Conservation (phyloP, 2,329 filamentous ascomycete species). For the Hymenoscyphus occultus region DNA sequence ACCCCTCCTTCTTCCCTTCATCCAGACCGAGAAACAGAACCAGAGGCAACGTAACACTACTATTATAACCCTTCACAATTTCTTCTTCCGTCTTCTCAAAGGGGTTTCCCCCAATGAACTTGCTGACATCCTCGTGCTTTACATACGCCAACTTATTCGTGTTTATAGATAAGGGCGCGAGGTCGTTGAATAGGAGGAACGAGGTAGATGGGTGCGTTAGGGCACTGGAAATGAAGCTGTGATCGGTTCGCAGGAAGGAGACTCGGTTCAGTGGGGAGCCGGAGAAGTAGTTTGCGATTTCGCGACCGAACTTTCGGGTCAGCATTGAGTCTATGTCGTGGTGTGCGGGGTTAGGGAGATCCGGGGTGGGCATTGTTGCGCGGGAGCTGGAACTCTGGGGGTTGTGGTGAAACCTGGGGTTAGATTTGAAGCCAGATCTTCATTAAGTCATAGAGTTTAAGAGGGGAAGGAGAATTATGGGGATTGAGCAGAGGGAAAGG, state of each 20-base stretch:
- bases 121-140: slow-evolving; percentile 63
- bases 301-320: slow-evolving; percentile 72
- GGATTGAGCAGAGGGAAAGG: not conserved
- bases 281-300: slow-evolving; percentile 81
- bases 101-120: slow-evolving; percentile 67
- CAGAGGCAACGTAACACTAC: slow-evolving; percentile 61
- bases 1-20: slow-evolving; percentile 53
- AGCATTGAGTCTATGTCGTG: slow-evolving; percentile 53
- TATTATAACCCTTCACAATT: slow-evolving; percentile 70
- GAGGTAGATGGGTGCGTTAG: slow-evolving; percentile 61
- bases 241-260: slow-evolving; percentile 71
- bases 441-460: not conserved
- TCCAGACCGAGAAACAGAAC: slow-evolving; percentile 84
- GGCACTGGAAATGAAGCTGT: slow-evolving; percentile 66
- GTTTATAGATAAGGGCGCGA: slow-evolving; percentile 68
- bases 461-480: not conserved
- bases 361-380: slow-evolving; percentile 33
- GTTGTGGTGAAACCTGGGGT: not conserved
- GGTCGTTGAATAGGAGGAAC: slow-evolving; percentile 77
- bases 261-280: slow-evolving; percentile 75
- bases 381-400: not conserved
- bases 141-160: slow-evolving; percentile 64
- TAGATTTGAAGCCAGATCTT: not conserved
- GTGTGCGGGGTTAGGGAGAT: slow-evolving; percentile 35
- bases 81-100: slow-evolving; percentile 73